Percentiles rank a stretch among this genome's conserved stretches.
Evolutionary conservation across 768 basidiomycete species (phyloP).

Genomic region (Suillus plorans): DNA sequence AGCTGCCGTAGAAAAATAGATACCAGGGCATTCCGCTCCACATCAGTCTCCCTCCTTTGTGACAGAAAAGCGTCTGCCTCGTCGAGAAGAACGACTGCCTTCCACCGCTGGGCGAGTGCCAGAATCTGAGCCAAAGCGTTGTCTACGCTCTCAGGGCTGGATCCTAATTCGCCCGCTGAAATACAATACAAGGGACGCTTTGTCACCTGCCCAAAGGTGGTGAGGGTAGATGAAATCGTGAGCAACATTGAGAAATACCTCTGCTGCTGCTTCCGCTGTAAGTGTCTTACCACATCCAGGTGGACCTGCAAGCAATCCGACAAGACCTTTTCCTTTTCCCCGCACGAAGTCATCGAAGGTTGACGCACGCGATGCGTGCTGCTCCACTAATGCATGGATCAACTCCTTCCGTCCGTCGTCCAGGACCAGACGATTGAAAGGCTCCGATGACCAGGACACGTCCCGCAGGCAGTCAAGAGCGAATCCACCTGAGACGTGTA

Average conservation of each 20-base stretch:
- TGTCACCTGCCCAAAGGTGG: background rate
- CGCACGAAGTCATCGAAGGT: background rate
- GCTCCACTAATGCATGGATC: background rate
- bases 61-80: constrained; percentile 57
- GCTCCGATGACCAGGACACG: background rate
- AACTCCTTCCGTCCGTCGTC: background rate
- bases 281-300: constrained; percentile 48
- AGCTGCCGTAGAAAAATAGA: constrained; percentile 64
- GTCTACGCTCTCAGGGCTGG: background rate
- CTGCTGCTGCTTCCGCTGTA: constrained; percentile 58
- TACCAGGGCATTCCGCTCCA: constrained; percentile 58
- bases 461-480: background rate
- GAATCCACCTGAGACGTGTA: background rate
- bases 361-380: background rate
- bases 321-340: constrained; percentile 6
- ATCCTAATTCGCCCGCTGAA: background rate
- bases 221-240: background rate
- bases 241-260: constrained; percentile 35
- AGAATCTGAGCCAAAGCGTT: constrained; percentile 29
- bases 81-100: constrained; percentile 56
- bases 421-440: background rate
- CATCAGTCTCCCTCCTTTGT: constrained; percentile 48
- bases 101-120: constrained; percentile 56
- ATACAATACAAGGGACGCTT: background rate
- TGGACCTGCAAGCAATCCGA: constrained; percentile 27